Percentiles rank a stretch among this genome's conserved stretches.
phyloP scores from a whole-genome alignment of 441 rosid species.

The Gossypium aridum region DNA sequence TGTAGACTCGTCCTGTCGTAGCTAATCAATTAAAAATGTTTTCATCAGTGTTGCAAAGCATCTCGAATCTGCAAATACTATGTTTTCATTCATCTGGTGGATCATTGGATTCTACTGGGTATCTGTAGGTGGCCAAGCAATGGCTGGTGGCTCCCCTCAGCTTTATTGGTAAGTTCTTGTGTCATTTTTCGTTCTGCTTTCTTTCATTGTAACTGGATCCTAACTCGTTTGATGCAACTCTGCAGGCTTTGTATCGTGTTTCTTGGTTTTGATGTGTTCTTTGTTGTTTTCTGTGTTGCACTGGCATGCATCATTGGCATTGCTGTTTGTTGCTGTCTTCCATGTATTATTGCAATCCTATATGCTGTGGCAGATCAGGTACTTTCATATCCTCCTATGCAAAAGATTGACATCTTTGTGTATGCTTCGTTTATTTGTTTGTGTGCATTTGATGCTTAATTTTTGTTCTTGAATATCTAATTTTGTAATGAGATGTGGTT shows the following conservation, averaged over 20 bases:
- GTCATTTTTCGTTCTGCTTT: not conserved
- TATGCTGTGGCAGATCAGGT: slow-evolving; percentile 98
- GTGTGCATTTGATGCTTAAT: not conserved
- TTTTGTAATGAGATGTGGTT: not conserved
- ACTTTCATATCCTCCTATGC: slow-evolving; percentile 9
- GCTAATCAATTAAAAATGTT: slow-evolving; percentile 7
- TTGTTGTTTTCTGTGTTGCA: slow-evolving; percentile 91
- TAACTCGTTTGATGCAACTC: slow-evolving; percentile 12
- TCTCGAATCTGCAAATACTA: slow-evolving; percentile 85
- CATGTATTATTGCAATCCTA: slow-evolving; percentile 93
- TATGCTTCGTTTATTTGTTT: not conserved
- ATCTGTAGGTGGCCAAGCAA: slow-evolving; percentile 75
- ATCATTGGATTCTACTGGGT: slow-evolving; percentile 95
- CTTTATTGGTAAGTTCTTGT: slow-evolving; percentile 69
- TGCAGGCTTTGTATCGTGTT: slow-evolving; percentile 95
- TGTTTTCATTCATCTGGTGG: slow-evolving; percentile 97
- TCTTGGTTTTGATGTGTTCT: slow-evolving; percentile 96
- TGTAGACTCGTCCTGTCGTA: not conserved
- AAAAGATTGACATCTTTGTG: not conserved
- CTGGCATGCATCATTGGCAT: slow-evolving; percentile 92
- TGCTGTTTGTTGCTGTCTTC: slow-evolving; percentile 98
- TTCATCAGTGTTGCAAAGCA: slow-evolving; percentile 61
- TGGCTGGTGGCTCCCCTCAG: slow-evolving; percentile 63
- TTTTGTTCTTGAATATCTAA: not conserved
- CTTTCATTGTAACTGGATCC: slow-evolving; percentile 4